A percentile compares a stretch with the other conserved stretches of the same genome.
Conservation (phyloP, 2,329 filamentous ascomycete species). For the Massarina eburnea region DNA sequence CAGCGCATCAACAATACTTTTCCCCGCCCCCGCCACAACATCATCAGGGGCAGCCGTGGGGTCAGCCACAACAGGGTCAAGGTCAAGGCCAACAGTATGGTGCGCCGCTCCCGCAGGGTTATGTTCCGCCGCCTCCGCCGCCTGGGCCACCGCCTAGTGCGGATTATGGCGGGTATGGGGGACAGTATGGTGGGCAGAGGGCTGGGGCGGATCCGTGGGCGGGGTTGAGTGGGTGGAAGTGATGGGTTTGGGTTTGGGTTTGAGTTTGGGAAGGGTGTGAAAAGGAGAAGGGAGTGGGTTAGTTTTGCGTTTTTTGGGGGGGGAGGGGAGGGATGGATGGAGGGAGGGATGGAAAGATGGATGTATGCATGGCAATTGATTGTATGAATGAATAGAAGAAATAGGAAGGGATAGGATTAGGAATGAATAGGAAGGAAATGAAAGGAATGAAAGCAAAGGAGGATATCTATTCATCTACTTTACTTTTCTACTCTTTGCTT, state of each 20-base stretch:
- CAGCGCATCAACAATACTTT: slow-evolving; percentile 62
- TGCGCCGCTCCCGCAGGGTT: slow-evolving; percentile 61
- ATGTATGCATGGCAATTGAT: no score
- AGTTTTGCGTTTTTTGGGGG: no score
- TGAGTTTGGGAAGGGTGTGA: no score
- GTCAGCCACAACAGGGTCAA: slow-evolving; percentile 43
- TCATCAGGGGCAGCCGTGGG: slow-evolving; percentile 58
- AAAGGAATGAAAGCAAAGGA: no score
- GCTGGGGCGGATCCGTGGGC: slow-evolving; percentile 64
- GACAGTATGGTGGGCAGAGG: slow-evolving; percentile 36
- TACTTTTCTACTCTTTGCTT: no score
- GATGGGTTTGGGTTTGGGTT: not conserved
- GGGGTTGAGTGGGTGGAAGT: slow-evolving; percentile 71
- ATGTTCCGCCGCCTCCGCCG: slow-evolving; percentile 67
- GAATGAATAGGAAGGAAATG: no score
- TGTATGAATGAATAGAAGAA: no score
- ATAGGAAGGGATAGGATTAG: no score
- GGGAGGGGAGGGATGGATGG: no score
- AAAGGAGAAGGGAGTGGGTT: no score
- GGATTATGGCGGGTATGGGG: slow-evolving; percentile 50
- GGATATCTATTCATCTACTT: no score
- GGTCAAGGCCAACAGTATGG: slow-evolving; percentile 48
- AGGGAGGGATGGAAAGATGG: no score
- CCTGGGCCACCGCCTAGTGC: slow-evolving; percentile 62
- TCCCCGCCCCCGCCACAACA: slow-evolving; percentile 47